These are phyloP conservation scores for Prillingera fragicola DNA, from an alignment of 1,284 basidiomycete species.

Conservation along the genomic window DNA sequence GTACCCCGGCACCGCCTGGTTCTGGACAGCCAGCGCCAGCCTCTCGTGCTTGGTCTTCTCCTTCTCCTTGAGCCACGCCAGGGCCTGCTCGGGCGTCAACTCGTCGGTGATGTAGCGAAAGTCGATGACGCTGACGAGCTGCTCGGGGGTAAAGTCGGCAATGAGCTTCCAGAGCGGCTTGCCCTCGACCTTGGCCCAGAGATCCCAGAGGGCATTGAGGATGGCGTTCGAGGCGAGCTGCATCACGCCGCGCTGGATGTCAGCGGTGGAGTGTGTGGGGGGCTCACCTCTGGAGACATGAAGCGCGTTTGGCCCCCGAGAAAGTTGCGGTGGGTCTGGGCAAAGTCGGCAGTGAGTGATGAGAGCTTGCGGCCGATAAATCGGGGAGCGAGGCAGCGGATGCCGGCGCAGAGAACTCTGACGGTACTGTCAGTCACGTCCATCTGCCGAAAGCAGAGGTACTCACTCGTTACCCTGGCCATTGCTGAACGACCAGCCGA, in stretches of 20 bases:
- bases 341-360: conserved; percentile 19
- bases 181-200: conserved; percentile 50
- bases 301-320: conserved; percentile 23
- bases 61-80: conserved; percentile 68
- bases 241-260: conserved; percentile 48
- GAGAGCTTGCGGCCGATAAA: conserved; percentile 24
- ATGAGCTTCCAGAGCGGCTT: conserved; percentile 54
- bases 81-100: conserved; percentile 79
- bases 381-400: conserved; percentile 22
- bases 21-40: conserved; percentile 58
- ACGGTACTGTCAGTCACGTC: conserved; percentile 50
- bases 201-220: conserved; percentile 49
- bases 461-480: conserved; percentile 72
- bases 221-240: conserved; percentile 52
- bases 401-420: conserved; percentile 24
- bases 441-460: not conserved
- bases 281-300: conserved; percentile 58
- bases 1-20: conserved; percentile 26
- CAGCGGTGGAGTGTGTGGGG: conserved; percentile 72
- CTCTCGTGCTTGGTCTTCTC: conserved; percentile 68
- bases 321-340: conserved; percentile 20
- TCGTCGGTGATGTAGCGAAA: conserved; percentile 89
- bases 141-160: conserved; percentile 57
- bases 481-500: conserved; percentile 90
- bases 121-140: conserved; percentile 72